phyloP scores from a whole-genome alignment of 352 stramenopile species.

The Globisporangium rhizosaccharum region DNA sequence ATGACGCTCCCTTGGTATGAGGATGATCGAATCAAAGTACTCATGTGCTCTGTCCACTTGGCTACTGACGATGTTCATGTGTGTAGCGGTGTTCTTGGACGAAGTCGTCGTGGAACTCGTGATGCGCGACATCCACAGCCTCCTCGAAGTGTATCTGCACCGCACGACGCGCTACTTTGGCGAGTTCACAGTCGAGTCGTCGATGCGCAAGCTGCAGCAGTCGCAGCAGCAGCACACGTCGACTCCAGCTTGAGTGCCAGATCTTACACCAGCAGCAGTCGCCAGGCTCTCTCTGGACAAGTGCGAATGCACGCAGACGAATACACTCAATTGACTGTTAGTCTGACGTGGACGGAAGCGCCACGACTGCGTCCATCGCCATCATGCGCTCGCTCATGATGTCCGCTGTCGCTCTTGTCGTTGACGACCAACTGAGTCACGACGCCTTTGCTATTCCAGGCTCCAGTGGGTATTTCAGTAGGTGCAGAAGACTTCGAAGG shows the following conservation, averaged over 20 bases:
- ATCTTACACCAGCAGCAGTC: not conserved
- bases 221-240: constrained; percentile 15
- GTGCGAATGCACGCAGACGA: no score
- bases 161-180: constrained; percentile 52
- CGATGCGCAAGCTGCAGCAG: constrained; percentile 18
- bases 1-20: not conserved
- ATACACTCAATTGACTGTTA: no score
- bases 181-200: constrained; percentile 52
- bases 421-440: no score
- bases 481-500: no score
- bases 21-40: not conserved
- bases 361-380: no score
- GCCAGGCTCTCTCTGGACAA: no score
- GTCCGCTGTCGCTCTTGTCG: no score
- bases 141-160: constrained; percentile 61
- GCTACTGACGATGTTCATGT: not conserved
- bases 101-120: constrained; percentile 77
- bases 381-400: no score
- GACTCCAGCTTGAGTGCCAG: constrained; percentile 13
- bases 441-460: no score
- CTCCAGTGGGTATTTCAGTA: no score
- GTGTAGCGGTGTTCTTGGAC: constrained; percentile 62
- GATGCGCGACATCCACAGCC: constrained; percentile 64
- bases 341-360: no score
- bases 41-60: no score